A percentile compares a stretch with the other conserved stretches of the same genome.
These are phyloP conservation scores for Starmera stellimalicola DNA, from an alignment of 1,139 yeast genomes.

Conservation along the genomic window DNA sequence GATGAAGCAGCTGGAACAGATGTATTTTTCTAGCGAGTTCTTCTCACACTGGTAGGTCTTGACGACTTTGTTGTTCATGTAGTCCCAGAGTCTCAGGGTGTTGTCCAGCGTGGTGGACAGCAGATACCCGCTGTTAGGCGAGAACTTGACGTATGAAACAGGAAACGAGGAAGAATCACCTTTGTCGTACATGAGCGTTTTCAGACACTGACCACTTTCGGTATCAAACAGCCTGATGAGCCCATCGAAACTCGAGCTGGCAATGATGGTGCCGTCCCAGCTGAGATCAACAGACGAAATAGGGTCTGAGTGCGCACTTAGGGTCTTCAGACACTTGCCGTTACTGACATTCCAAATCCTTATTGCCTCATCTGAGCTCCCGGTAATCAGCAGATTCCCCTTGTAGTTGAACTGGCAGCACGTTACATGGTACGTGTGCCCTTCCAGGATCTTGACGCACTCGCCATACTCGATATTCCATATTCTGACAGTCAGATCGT, in stretches of 20 bases:
- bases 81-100: conserved; percentile 70
- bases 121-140: conserved; percentile 78
- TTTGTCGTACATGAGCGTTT: conserved; percentile 68
- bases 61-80: conserved; percentile 65
- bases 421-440: conserved; percentile 83
- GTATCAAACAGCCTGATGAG: conserved; percentile 79
- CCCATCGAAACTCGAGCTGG: conserved; percentile 89
- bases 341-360: conserved; percentile 80
- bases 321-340: conserved; percentile 63
- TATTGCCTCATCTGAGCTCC: conserved; percentile 86
- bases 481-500: conserved; percentile 71
- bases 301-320: conserved; percentile 93
- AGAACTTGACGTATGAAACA: conserved; percentile 59
- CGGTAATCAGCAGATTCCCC: conserved; percentile 74
- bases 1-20: conserved; percentile 14
- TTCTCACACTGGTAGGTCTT: conserved; percentile 46
- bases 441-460: conserved; percentile 51
- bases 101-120: conserved; percentile 81
- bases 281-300: conserved; percentile 65
- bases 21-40: conserved; percentile 11
- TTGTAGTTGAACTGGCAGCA: conserved; percentile 60
- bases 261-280: conserved; percentile 75
- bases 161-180: conserved; percentile 63
- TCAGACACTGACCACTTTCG: conserved; percentile 82
- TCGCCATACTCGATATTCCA: conserved; percentile 52